Percentiles rank a stretch among this genome's conserved stretches.
phyloP scores from a whole-genome alignment of 2,329 filamentous ascomycete genomes.

The Trichoderma sp. region DNA sequence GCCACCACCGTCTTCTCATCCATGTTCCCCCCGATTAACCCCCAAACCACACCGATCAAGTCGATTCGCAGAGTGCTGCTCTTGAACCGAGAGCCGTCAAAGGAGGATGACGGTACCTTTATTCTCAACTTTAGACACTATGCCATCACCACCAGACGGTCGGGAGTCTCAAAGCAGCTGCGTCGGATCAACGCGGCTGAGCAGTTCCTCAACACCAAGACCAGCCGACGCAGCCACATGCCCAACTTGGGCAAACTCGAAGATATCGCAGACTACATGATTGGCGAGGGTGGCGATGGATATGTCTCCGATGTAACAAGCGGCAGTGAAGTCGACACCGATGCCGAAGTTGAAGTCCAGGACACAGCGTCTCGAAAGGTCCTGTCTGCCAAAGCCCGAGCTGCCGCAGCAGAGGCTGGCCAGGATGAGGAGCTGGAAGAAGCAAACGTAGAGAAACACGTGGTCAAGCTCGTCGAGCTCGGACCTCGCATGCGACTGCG shows the following conservation, averaged over 20 bases:
- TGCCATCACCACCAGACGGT: conserved; percentile 85
- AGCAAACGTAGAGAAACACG: conserved; percentile 72
- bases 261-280: conserved; percentile 92
- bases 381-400: conserved; percentile 50
- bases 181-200: conserved; percentile 83
- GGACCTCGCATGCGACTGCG: conserved; percentile 86
- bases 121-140: conserved; percentile 89
- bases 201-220: conserved; percentile 63
- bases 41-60: conserved; percentile 81
- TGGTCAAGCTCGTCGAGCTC: conserved; percentile 87
- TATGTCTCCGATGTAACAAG: conserved; percentile 85
- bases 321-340: conserved; percentile 89
- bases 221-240: conserved; percentile 64
- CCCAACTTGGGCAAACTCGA: conserved; percentile 89
- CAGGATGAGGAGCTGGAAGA: conserved; percentile 48
- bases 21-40: conserved; percentile 92
- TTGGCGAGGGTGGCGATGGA: conserved; percentile 72
- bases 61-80: conserved; percentile 91
- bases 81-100: conserved; percentile 72
- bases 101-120: conserved; percentile 66
- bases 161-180: conserved; percentile 80
- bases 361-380: conserved; percentile 64
- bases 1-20: conserved; percentile 94
- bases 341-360: conserved; percentile 88
- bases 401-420: conserved; percentile 39